phyloP scores from a whole-genome alignment of 2,329 filamentous ascomycete species.

The Cordyceps farinosa region DNA sequence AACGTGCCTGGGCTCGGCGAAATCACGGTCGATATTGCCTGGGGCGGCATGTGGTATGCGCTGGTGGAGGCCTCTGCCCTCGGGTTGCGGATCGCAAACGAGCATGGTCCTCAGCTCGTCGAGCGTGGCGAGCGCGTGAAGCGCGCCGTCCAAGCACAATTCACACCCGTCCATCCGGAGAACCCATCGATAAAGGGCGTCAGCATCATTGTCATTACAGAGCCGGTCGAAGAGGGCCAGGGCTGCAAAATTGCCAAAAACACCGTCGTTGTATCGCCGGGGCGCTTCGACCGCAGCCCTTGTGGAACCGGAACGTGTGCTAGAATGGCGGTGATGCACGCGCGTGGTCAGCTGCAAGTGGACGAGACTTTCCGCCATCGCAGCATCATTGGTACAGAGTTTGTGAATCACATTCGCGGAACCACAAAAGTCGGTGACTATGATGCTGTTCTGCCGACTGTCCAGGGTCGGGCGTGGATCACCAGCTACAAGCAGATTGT shows the following conservation, averaged over 20 bases:
- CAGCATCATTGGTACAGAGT: conserved; percentile 43
- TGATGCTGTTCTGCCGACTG: conserved; percentile 37
- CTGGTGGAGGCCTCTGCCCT: conserved; percentile 38
- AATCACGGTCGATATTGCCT: conserved; percentile 42
- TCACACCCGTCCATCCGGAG: conserved; percentile 40
- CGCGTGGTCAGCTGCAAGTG: conserved; percentile 34
- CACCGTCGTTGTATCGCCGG: conserved; percentile 42
- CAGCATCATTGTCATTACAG: conserved; percentile 37
- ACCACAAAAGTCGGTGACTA: conserved; percentile 37
- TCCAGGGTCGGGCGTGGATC: conserved; percentile 45
- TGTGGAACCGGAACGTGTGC: conserved; percentile 45
- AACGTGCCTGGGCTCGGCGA: conserved; percentile 39
- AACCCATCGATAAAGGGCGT: conserved; percentile 40
- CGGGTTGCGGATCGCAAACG: conserved; percentile 33
- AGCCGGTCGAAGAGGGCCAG: conserved; percentile 27
- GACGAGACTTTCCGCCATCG: conserved; percentile 36
- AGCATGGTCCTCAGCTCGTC: conserved; percentile 34
- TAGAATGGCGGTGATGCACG: conserved; percentile 41
- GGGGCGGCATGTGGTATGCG: conserved; percentile 44
- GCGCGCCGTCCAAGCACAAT: conserved; percentile 32
- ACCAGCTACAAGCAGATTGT: conserved; percentile 41
- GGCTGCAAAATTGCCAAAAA: conserved; percentile 33
- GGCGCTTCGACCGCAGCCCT: conserved; percentile 43
- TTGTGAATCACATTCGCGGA: conserved; percentile 35
- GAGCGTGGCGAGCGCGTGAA: conserved; percentile 43